Percentiles rank a stretch among this genome's conserved stretches.
phyloP scores from a whole-genome alignment of 768 basidiomycete genomes.

The Suillus discolor region DNA sequence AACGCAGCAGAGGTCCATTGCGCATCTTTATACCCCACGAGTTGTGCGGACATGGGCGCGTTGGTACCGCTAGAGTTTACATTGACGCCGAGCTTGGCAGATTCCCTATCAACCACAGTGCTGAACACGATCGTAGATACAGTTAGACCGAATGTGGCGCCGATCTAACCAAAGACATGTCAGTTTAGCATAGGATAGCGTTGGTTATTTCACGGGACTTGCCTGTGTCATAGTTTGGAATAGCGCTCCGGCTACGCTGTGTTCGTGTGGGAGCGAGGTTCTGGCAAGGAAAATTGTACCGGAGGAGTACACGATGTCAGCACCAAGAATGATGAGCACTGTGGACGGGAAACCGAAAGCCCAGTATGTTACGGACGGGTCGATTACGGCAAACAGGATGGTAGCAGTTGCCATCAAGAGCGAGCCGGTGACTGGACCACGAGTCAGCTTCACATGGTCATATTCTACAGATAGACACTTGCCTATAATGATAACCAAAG shows the following conservation, averaged over 20 bases:
- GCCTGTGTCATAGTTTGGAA: slow-evolving; percentile 82
- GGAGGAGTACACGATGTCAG: slow-evolving; percentile 73
- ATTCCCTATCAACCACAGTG: slow-evolving; percentile 39
- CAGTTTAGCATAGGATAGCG: neutral
- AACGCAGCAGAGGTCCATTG: slow-evolving; percentile 69
- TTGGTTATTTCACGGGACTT: slow-evolving; percentile 10
- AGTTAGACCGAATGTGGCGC: slow-evolving; percentile 69
- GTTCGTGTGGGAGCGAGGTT: slow-evolving; percentile 65
- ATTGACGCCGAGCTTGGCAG: slow-evolving; percentile 34
- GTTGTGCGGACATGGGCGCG: slow-evolving; percentile 38
- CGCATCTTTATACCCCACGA: slow-evolving; percentile 62
- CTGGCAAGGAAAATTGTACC: slow-evolving; percentile 78
- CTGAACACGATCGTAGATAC: slow-evolving; percentile 74
- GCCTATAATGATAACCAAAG: slow-evolving; percentile 62
- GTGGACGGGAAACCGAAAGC: slow-evolving; percentile 74
- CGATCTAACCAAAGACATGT: slow-evolving; percentile 47
- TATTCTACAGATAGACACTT: too few relatives aligned
- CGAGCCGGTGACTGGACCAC: slow-evolving; percentile 50
- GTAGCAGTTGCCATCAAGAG: slow-evolving; percentile 56
- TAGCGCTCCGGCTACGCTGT: slow-evolving; percentile 71
- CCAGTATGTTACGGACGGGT: slow-evolving; percentile 64
- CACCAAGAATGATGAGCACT: slow-evolving; percentile 66
- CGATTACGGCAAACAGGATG: slow-evolving; percentile 69
- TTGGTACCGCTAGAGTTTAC: slow-evolving; percentile 29
- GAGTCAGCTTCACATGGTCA: slow-evolving; percentile 6